Percentiles rank a stretch among this genome's conserved stretches.
These are phyloP conservation scores for Reutealis trisperma DNA, from an alignment of 345 rosid species.

Conservation along the genomic window DNA sequence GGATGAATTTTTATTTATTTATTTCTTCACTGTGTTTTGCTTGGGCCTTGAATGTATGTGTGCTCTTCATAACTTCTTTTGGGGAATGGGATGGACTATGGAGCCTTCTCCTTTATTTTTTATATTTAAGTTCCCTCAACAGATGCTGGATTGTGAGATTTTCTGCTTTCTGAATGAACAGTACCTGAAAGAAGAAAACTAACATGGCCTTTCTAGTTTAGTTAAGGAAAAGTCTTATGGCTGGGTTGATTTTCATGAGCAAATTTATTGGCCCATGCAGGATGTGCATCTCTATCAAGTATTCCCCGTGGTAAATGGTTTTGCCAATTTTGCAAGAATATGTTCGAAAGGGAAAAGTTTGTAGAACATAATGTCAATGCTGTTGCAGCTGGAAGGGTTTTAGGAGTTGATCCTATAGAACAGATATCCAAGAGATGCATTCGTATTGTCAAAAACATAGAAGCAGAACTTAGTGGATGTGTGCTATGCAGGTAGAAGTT, in stretches of 20 bases:
- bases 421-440: conserved; percentile 83
- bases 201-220: conserved; percentile 6
- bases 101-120: no score
- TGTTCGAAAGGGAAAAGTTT: conserved; percentile 59
- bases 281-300: conserved; percentile 64
- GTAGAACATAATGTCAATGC: conserved; percentile 76
- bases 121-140: no score
- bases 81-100: no score
- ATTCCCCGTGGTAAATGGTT: conserved; percentile 76
- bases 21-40: no score
- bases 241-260: conserved; percentile 13
- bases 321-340: conserved; percentile 71
- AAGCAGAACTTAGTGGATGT: conserved; percentile 70
- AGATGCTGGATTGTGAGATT: neutral
- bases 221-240: conserved; percentile 3
- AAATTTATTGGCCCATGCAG: conserved; percentile 48
- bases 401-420: conserved; percentile 81
- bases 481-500: conserved; percentile 75
- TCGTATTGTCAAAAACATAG: conserved; percentile 70
- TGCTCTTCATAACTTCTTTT: no score
- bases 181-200: neutral
- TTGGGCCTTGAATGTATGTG: no score
- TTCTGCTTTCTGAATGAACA: conserved; percentile 3
- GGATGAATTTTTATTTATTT: no score
- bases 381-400: conserved; percentile 81